Evolutionary conservation across 805 yeast species (phyloP).

Genomic region (Scheffersomyces amazonensis): DNA sequence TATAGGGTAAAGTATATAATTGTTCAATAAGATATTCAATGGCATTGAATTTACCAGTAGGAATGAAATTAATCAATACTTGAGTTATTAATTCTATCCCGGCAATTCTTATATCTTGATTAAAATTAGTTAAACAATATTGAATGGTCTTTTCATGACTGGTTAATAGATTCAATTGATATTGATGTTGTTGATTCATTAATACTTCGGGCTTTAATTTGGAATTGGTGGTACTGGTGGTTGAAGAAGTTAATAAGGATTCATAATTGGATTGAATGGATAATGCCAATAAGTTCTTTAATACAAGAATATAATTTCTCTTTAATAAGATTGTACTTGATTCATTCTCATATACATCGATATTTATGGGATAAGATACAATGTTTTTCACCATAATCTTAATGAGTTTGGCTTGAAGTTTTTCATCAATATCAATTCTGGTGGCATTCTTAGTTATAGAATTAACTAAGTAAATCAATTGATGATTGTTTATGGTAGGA

Average conservation of each 20-base stretch:
- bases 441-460: constrained; percentile 32
- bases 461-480: constrained; percentile 28
- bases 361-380: constrained; percentile 14
- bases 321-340: constrained; percentile 22
- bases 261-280: constrained; percentile 36
- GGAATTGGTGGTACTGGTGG: constrained; percentile 33
- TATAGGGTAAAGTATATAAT: constrained; percentile 29
- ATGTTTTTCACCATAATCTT: constrained; percentile 31
- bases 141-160: constrained; percentile 27
- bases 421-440: constrained; percentile 38
- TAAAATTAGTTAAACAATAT: constrained; percentile 28
- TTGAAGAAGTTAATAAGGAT: constrained; percentile 23
- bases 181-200: constrained; percentile 38
- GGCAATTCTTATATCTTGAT: constrained; percentile 35
- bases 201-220: constrained; percentile 41
- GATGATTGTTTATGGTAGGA: constrained; percentile 18
- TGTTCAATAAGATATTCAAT: constrained; percentile 29
- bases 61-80: constrained; percentile 33
- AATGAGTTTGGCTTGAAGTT: constrained; percentile 31
- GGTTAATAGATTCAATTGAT: constrained; percentile 26
- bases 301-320: constrained; percentile 28
- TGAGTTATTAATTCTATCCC: constrained; percentile 33
- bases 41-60: constrained; percentile 35
- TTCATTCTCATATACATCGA: constrained; percentile 12
- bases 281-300: constrained; percentile 31